Percentiles rank a stretch among this genome's conserved stretches.
These are phyloP conservation scores for Brachypodium distachyon DNA, from an alignment of 202 grass and related monocot species.

Conservation along the genomic window DNA sequence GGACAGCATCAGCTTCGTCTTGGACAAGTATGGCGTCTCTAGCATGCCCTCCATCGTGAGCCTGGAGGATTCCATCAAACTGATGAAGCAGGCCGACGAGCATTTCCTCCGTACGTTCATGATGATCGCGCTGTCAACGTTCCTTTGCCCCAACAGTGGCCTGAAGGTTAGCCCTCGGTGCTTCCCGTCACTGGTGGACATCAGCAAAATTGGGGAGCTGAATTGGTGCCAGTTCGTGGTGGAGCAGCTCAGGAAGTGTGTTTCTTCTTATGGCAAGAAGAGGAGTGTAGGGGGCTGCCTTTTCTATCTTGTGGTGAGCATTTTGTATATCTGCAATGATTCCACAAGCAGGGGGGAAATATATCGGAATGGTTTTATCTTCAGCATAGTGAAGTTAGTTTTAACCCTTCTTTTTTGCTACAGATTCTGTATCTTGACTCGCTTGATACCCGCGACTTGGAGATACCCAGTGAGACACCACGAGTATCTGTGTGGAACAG, in stretches of 20 bases:
- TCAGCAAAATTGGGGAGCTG: neutral
- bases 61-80: neutral
- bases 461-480: neutral
- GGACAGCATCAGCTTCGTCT: neutral
- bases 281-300: constrained; percentile 6
- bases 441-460: neutral
- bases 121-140: neutral
- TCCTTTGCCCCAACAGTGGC: constrained; percentile 5
- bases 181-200: constrained; percentile 3
- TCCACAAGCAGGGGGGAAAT: no score
- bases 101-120: constrained; percentile 18
- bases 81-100: constrained; percentile 10
- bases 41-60: neutral
- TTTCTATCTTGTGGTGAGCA: constrained; percentile 11
- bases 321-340: neutral
- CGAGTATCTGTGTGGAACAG: constrained; percentile 5
- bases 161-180: constrained; percentile 10
- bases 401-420: neutral
- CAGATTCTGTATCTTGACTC: constrained; percentile 23
- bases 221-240: constrained; percentile 21
- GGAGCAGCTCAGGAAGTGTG: constrained; percentile 7
- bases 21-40: neutral
- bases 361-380: no score
- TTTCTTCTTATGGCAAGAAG: neutral
- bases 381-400: neutral